Evolutionary conservation across 2,329 filamentous ascomycete species (phyloP).

Genomic region (Neofusicoccum kwambonambiense): DNA sequence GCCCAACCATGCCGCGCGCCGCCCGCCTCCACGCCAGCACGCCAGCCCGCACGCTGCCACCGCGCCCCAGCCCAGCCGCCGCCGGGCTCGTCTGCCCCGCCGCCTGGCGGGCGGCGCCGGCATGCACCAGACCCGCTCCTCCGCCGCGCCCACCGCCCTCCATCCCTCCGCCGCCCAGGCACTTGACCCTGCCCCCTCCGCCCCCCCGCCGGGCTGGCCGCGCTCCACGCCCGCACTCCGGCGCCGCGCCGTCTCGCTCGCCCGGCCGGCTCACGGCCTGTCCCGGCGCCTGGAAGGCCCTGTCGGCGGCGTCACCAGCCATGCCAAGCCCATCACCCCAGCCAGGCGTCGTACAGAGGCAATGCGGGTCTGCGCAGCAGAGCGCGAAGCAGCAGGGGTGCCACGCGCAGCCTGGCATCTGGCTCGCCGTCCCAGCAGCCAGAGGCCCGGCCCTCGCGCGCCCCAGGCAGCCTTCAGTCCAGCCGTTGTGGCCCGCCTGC

Average conservation of each 20-base stretch:
- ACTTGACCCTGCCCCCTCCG: background rate
- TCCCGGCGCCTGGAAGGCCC: background rate
- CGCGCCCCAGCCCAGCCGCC: background rate
- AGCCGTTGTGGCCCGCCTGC: background rate
- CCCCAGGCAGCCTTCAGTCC: background rate
- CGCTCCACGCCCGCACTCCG: background rate
- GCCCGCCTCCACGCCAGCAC: background rate
- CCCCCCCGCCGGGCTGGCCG: too few relatives aligned
- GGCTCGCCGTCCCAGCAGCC: background rate
- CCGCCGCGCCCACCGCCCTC: background rate
- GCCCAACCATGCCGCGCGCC: background rate
- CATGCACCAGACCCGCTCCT: background rate
- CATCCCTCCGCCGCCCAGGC: background rate
- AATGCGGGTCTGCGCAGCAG: slow-evolving; percentile 3
- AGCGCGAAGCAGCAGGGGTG: slow-evolving; percentile 6
- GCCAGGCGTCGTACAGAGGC: slow-evolving; percentile 13
- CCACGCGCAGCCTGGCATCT: slow-evolving; percentile 7
- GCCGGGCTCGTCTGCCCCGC: background rate
- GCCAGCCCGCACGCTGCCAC: background rate
- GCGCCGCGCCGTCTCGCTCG: background rate
- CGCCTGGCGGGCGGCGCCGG: background rate
- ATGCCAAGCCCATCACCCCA: slow-evolving; percentile 13
- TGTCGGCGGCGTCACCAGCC: background rate
- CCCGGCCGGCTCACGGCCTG: background rate
- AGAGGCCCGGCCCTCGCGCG: too few relatives aligned